Evolutionary conservation across 345 rosid genomes (phyloP), one percentile per base, ranked within the genome.

Genomic region (Excoecaria agallocha): DNA sequence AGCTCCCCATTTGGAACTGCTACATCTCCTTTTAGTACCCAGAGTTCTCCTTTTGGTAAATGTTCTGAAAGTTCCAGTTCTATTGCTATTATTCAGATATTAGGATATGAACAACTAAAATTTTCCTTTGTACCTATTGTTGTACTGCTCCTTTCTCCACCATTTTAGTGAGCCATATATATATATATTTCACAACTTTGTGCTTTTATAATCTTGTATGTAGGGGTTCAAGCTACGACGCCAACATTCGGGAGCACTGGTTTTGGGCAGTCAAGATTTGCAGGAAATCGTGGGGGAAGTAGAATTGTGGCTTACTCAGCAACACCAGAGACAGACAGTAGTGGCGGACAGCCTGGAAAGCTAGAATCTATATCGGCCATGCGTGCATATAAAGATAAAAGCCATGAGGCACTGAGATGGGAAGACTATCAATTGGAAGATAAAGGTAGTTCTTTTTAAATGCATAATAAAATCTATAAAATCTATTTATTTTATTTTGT

Each of bases 401-500:
- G 84, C 81, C 96, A 89, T 50, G 98, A 96, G 80, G 99, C 91
- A 85, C 86, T 96, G 68, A 84, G 96, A 75, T 90, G 97, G 98
- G 99, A 89, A 80, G 99, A 96, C 76, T 91, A 90, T 77, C 99
- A 96, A 76, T 80, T 71, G 70, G 99, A 98, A 84, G 99, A 96
- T 82, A 93, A 93, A 91, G 98, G 99, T 93, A 79, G 57, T 59
- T 43, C 46, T 43, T 66, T 25, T 25, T 55, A 7, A 66, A 22
- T 55, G 6, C 46, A 1, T 38, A 11, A 9, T 6, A 39, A 55
- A 30, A 54, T 15, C 54, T 67, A 41, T n/a, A n/a, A n/a, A n/a
- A n/a, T n/a, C n/a, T n/a, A n/a, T n/a, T n/a, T n/a, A n/a, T n/a
- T n/a, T n/a, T n/a, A n/a, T n/a, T n/a, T n/a, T n/a, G n/a, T n/a